These are phyloP conservation scores for Arctostaphylos glauca DNA, from an alignment of 148 eudicot species.

Conservation along the genomic window DNA sequence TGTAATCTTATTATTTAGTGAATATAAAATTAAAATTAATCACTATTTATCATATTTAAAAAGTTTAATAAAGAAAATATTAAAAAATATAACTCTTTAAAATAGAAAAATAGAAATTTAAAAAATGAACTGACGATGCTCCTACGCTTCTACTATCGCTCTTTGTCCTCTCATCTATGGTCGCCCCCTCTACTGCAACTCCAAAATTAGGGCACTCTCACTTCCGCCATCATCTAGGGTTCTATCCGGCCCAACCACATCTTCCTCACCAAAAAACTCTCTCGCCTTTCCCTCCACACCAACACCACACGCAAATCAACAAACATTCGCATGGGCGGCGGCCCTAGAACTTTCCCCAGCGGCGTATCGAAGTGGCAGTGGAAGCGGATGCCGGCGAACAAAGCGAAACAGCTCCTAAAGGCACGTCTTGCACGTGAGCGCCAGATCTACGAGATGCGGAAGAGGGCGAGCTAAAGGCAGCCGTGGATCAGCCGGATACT, in stretches of 20 bases:
- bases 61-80: too few species aligned
- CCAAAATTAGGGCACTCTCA: background rate
- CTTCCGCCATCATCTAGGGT: conserved; percentile 17
- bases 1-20: too few species aligned
- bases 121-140: too few species aligned
- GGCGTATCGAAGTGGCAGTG: conserved; percentile 96
- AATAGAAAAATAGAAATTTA: too few species aligned
- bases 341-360: conserved; percentile 84
- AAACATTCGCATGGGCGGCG: conserved; percentile 78
- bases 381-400: conserved; percentile 84
- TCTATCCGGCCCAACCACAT: conserved; percentile 20
- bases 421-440: conserved; percentile 79
- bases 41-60: too few species aligned
- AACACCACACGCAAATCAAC: conserved; percentile 23
- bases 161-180: background rate
- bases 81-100: too few species aligned
- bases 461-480: conserved; percentile 83
- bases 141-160: too few species aligned
- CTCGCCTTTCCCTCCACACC: conserved; percentile 28
- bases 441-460: conserved; percentile 87
- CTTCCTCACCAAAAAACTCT: conserved; percentile 34
- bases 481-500: conserved; percentile 29
- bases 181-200: background rate
- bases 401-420: conserved; percentile 70
- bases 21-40: too few species aligned